phyloP scores from a whole-genome alignment of 805 yeast genomes.

The Candida incommunis region DNA sequence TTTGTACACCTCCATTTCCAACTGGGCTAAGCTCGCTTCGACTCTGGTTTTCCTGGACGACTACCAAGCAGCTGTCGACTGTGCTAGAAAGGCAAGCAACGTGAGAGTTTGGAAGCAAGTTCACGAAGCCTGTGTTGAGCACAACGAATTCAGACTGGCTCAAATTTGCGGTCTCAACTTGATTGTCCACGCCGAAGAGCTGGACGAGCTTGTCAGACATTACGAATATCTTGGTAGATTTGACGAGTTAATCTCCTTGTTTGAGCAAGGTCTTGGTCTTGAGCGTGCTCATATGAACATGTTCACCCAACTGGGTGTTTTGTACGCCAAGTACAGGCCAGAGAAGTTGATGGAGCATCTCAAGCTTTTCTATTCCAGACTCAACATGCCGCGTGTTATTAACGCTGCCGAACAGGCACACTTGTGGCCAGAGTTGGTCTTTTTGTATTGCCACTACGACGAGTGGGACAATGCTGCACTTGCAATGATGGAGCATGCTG shows the following conservation, averaged over 20 bases:
- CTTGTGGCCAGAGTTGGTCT: conserved; percentile 90
- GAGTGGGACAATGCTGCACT: conserved; percentile 99
- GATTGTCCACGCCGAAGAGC: conserved; percentile 94
- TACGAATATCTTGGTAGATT: conserved; percentile 88
- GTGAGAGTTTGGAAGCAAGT: conserved; percentile 95
- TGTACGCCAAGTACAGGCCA: conserved; percentile 84
- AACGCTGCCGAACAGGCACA: conserved; percentile 89
- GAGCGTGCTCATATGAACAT: conserved; percentile 99
- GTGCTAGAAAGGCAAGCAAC: conserved; percentile 96
- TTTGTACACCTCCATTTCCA: conserved; percentile 72
- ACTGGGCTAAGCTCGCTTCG: conserved; percentile 93
- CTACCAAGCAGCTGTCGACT: conserved; percentile 93
- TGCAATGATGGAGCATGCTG: conserved; percentile 89
- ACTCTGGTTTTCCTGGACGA: conserved; percentile 85
- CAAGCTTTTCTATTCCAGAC: conserved; percentile 95
- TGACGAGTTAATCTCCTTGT: conserved; percentile 77
- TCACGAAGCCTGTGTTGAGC: conserved; percentile 88
- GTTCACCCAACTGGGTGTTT: conserved; percentile 90
- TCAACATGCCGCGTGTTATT: conserved; percentile 93
- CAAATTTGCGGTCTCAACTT: conserved; percentile 97
- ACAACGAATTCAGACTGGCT: conserved; percentile 89
- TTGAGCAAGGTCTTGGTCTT: conserved; percentile 89
- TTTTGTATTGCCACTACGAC: conserved; percentile 94
- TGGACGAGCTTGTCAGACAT: conserved; percentile 72
- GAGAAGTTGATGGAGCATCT: conserved; percentile 89